Evolutionary conservation across 257 asterid genomes (phyloP).

Genomic region (Catharanthus roseus): DNA sequence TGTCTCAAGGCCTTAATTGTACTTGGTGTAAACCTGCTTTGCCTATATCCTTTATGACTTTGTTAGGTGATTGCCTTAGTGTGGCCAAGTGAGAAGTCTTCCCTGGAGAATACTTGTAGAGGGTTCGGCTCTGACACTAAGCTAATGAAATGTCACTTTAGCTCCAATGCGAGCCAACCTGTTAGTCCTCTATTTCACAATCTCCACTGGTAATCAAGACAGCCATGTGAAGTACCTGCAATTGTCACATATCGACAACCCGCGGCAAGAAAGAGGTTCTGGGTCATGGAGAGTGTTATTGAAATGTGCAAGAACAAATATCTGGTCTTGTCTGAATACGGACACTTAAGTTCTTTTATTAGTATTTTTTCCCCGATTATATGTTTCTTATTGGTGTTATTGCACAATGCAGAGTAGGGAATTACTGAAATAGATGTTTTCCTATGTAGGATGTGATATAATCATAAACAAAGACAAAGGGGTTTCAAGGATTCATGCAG

Average conservation of each 20-base stretch:
- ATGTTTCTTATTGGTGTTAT: background rate
- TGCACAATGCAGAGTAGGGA: background rate
- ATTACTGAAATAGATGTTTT: slow-evolving; percentile 3
- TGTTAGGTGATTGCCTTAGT: background rate
- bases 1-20: background rate
- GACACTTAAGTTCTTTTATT: background rate
- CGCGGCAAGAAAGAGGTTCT: background rate
- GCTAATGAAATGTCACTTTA: background rate
- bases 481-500: slow-evolving; percentile 95
- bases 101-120: background rate
- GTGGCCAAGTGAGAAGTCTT: background rate
- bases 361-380: background rate
- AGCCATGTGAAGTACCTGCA: background rate
- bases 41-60: too few relatives aligned
- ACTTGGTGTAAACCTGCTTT: background rate
- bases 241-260: background rate
- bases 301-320: background rate
- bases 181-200: background rate
- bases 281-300: background rate
- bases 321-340: background rate
- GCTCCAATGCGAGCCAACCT: background rate
- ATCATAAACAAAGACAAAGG: slow-evolving; percentile 81
- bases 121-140: background rate
- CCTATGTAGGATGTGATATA: slow-evolving; percentile 73
- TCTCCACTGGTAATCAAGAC: background rate